Base-by-base conservation (phyloP, 2,329 filamentous ascomycete species). In the Elsinoe perseae region DNA sequence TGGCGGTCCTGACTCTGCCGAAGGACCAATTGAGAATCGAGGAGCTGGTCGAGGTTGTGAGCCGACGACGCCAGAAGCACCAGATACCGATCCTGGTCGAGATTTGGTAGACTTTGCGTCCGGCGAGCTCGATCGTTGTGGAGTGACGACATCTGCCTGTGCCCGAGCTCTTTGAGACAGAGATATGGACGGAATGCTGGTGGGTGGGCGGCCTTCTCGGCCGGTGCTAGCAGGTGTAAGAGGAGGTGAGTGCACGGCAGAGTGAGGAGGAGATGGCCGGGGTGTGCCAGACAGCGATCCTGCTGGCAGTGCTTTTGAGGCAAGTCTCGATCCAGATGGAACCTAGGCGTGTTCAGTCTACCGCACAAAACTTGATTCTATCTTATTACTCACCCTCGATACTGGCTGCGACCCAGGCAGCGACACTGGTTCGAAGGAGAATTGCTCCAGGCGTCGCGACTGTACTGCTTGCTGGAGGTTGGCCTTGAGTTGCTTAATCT, bases 371-470 rank as follows among this genome's bases (percentile, higher is more conserved):
- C 21, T 57, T 23, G 50, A 36, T 32, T 56, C 27, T 7, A 23
- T 54, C 36, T 14, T 38, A 18, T 53, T 63, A 80, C 86, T 72
- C 83, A 92, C 89, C 73, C 88, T 81, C 44, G 89, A 92, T 28
- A 82, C 79, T 34, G 93, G 92, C 58, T 96, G 78, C 34, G 93
- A 97, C 65, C 83, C 79, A 16, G 93, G 93, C 54, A 97, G 77
- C 32, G 93, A 97, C 61, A 95, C 84, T 30, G 92, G 86, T 69
- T 96, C 91, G 66, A 91, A 97, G 42, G 86, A 84, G 72, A 89
- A 95, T 68, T 90, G 88, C 68, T 86, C 87, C 77, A 95, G 82
- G 61, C 91, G 83, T 57, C 83, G 80, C 64, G 91, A 86, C 73
- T 96, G 91, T 59, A 95, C 78, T 64, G 85, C 83, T 60, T 83